These are phyloP conservation scores for Leccinum uliginosum DNA, from an alignment of 768 basidiomycete genomes.

Conservation along the genomic window DNA sequence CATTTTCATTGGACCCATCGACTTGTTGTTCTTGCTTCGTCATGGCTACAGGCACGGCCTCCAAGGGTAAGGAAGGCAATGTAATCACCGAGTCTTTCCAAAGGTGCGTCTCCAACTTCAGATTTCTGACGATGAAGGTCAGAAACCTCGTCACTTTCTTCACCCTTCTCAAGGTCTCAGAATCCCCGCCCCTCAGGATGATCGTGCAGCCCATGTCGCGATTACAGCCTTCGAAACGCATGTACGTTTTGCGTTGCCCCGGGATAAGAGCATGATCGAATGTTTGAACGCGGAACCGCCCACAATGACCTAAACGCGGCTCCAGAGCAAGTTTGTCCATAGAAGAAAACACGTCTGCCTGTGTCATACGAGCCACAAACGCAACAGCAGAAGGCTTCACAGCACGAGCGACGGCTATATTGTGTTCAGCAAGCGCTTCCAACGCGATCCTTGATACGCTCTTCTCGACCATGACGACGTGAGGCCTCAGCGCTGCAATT, in stretches of 20 bases:
- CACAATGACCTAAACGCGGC: conserved; percentile 85
- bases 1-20: conserved; percentile 22
- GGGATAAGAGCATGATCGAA: conserved; percentile 94
- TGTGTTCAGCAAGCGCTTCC: conserved; percentile 77
- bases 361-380: conserved; percentile 89
- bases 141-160: conserved; percentile 94
- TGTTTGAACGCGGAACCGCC: conserved; percentile 82
- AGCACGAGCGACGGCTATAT: conserved; percentile 85
- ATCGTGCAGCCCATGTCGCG: conserved; percentile 94
- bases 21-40: conserved; percentile 24
- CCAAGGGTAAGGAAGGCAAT: conserved; percentile 58
- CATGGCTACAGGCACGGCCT: conserved; percentile 53
- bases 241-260: conserved; percentile 91
- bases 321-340: conserved; percentile 92
- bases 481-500: conserved; percentile 87
- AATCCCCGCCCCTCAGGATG: conserved; percentile 81
- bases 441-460: conserved; percentile 88
- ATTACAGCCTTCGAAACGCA: conserved; percentile 97
- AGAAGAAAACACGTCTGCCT: conserved; percentile 91
- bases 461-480: conserved; percentile 87
- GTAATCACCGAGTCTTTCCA: conserved; percentile 88
- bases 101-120: conserved; percentile 91
- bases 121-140: conserved; percentile 86
- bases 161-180: conserved; percentile 73
- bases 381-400: conserved; percentile 87